These are phyloP conservation scores for Penicillium bialowiezense DNA, from an alignment of 495 filamentous ascomycete genomes.

Conservation along the genomic window DNA sequence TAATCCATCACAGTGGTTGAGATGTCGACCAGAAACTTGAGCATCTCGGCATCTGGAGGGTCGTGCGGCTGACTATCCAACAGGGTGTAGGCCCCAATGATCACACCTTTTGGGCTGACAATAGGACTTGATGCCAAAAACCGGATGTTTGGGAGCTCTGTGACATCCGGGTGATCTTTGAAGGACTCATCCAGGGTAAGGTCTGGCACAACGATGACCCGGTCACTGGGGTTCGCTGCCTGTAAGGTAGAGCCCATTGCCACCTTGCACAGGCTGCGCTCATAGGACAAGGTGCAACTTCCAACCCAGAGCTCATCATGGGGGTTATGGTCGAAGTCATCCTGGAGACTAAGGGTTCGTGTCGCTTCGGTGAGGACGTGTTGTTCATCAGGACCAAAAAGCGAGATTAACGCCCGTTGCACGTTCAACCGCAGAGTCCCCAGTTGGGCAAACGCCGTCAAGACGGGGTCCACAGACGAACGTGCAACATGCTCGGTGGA, in stretches of 20 bases:
- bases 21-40: conserved; percentile 9
- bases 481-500: conserved; percentile 4
- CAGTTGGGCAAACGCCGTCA: conserved; percentile 62
- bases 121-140: conserved; percentile 47
- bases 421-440: conserved; percentile 50
- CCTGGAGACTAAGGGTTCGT: conserved; percentile 44
- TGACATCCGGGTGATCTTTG: conserved; percentile 15
- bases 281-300: conserved; percentile 39
- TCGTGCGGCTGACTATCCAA: conserved; percentile 14
- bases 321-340: conserved; percentile 27
- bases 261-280: conserved; percentile 43
- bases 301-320: conserved; percentile 41
- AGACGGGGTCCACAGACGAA: conserved; percentile 47
- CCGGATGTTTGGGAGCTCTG: conserved; percentile 41
- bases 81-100: conserved; percentile 16
- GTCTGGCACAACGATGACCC: conserved; percentile 15
- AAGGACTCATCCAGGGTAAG: conserved; percentile 26
- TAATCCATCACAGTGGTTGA: conserved; percentile 16
- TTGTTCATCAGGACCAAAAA: conserved; percentile 54
- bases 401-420: conserved; percentile 52
- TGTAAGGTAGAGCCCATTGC: conserved; percentile 20
- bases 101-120: conserved; percentile 11
- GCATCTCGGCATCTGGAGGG: not conserved
- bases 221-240: conserved; percentile 12
- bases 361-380: conserved; percentile 63